phyloP scores from a whole-genome alignment of 164 flowering plant genomes.

The Cinnamomum chago region DNA sequence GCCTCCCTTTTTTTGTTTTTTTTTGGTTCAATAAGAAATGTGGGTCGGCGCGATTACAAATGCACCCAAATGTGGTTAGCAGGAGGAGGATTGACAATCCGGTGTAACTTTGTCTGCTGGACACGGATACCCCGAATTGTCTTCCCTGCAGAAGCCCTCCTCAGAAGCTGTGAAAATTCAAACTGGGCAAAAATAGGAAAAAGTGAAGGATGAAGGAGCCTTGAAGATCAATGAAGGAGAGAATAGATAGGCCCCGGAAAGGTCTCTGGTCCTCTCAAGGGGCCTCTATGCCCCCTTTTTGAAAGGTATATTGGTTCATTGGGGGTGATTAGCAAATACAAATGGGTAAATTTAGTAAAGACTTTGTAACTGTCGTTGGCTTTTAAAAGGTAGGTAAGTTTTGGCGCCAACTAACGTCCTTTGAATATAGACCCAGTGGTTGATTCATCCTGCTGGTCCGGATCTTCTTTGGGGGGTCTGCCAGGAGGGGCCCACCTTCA shows the following conservation, averaged over 20 bases:
- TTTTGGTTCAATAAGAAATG: not conserved
- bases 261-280: not conserved
- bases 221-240: not conserved
- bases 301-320: not conserved
- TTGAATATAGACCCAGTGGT: not conserved
- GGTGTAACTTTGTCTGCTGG: not conserved
- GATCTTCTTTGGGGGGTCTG: no score
- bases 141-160: constrained; percentile 11
- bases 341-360: not conserved
- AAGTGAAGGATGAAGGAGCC: not conserved
- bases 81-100: not conserved
- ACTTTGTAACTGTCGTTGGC: not conserved
- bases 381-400: not conserved
- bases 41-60: not conserved
- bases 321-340: not conserved
- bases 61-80: not conserved
- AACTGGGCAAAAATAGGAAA: not conserved
- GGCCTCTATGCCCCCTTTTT: not conserved
- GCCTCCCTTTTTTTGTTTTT: no score
- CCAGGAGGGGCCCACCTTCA: not conserved
- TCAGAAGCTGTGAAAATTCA: not conserved
- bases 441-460: not conserved
- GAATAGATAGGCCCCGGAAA: not conserved
- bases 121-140: not conserved
- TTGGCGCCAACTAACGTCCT: not conserved